Conservation (phyloP, 495 filamentous ascomycete species). For the Letharia columbiana region DNA sequence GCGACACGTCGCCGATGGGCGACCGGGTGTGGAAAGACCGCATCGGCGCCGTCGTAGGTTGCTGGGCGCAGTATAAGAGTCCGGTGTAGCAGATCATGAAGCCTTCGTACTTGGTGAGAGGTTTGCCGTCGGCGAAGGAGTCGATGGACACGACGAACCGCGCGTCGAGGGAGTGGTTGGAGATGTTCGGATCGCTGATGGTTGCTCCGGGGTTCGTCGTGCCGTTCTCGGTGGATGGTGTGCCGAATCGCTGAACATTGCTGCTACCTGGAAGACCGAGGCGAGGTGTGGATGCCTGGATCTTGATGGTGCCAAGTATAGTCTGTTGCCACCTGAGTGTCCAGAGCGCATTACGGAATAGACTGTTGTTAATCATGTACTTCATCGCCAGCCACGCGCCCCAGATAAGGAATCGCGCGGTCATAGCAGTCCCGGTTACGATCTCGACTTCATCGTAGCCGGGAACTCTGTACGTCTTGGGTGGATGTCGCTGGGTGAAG, state of each 20-base stretch:
- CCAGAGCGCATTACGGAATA: background rate
- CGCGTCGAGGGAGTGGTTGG: background rate
- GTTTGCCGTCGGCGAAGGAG: background rate
- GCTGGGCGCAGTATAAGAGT: background rate
- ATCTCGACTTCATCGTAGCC: background rate
- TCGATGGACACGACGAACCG: background rate
- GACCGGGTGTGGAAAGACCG: background rate
- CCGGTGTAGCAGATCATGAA: background rate
- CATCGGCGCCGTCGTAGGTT: background rate
- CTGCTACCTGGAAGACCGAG: background rate
- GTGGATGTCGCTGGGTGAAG: background rate
- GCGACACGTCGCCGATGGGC: background rate
- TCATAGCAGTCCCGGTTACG: background rate
- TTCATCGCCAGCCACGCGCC: background rate
- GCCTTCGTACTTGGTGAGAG: background rate
- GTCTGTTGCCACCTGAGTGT: background rate
- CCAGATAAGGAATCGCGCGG: background rate
- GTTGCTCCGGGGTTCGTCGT: background rate
- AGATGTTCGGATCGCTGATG: background rate
- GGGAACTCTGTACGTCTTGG: background rate
- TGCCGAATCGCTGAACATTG: no score
- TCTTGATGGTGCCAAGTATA: background rate
- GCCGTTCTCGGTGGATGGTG: background rate
- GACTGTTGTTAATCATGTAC: background rate
- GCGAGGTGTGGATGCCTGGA: background rate